Evolutionary conservation across 257 asterid species (phyloP).

Genomic region (Lantana camara): DNA sequence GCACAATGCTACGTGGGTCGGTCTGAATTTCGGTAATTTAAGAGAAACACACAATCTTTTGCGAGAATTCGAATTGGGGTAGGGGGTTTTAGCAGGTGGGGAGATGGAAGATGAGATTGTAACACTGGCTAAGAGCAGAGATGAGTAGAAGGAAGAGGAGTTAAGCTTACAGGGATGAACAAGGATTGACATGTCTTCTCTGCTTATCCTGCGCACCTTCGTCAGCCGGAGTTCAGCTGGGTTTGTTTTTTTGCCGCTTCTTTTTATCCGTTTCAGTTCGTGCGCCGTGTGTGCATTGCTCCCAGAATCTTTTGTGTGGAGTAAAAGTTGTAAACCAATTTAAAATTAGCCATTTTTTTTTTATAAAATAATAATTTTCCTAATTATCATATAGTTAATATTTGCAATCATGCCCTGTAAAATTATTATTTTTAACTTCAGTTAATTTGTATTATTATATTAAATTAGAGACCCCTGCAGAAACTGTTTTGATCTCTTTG

Average conservation of each 20-base stretch:
- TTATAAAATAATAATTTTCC: too few species aligned
- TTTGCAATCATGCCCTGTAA: too few species aligned
- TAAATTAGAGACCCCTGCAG: too few species aligned
- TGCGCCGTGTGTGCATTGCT: slow-evolving; percentile 27
- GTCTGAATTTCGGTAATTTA: slow-evolving; percentile 36
- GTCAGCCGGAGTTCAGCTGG: slow-evolving; percentile 19
- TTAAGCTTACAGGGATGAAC: slow-evolving; percentile 38
- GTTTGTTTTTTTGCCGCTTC: slow-evolving; percentile 28
- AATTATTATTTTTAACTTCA: too few species aligned
- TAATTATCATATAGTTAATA: too few species aligned
- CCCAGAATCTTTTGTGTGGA: neutral
- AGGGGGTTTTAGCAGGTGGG: slow-evolving; percentile 38
- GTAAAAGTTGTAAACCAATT: neutral
- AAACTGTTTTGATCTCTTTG: too few species aligned
- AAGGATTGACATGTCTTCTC: slow-evolving; percentile 51
- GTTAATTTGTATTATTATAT: too few species aligned
- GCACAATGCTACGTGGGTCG: slow-evolving; percentile 49
- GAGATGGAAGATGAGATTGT: slow-evolving; percentile 21
- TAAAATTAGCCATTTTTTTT: too few species aligned
- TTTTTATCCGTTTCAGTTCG: slow-evolving; percentile 27
- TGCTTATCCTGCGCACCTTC: slow-evolving; percentile 43
- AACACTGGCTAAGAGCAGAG: slow-evolving; percentile 30
- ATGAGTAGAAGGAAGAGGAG: slow-evolving; percentile 37
- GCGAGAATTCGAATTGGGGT: slow-evolving; percentile 33
- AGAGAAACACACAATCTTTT: slow-evolving; percentile 31